phyloP scores from a whole-genome alignment of 768 basidiomycete species.

The Mycena kentingensis region DNA sequence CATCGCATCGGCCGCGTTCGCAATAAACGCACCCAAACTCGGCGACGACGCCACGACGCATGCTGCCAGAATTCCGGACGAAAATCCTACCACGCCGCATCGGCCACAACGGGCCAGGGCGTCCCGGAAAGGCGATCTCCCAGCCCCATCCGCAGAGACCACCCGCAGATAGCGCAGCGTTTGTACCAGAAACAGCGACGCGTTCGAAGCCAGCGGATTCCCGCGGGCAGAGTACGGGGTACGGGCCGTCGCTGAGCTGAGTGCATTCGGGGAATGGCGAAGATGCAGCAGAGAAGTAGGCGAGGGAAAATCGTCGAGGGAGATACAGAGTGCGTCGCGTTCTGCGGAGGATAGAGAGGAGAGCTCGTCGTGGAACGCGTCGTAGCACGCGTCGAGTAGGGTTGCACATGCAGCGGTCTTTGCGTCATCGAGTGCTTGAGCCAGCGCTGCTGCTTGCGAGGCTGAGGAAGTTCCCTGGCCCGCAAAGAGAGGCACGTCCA shows the following conservation, averaged over 20 bases:
- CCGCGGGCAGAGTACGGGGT: slow-evolving; percentile 43
- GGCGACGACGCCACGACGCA: slow-evolving; percentile 43
- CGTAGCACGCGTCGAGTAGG: slow-evolving; percentile 52
- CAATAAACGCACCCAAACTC: slow-evolving; percentile 36
- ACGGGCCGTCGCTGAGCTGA: slow-evolving; percentile 31
- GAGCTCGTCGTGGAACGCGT: slow-evolving; percentile 53
- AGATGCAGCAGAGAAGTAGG: slow-evolving; percentile 41
- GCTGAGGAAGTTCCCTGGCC: slow-evolving; percentile 52
- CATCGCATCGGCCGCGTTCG: slow-evolving; percentile 38
- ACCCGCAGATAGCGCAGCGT: slow-evolving; percentile 53
- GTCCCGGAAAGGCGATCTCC: slow-evolving; percentile 28
- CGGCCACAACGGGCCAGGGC: slow-evolving; percentile 24
- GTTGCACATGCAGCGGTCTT: slow-evolving; percentile 42
- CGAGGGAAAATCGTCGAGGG: slow-evolving; percentile 45
- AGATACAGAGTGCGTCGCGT: slow-evolving; percentile 39
- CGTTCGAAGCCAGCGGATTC: slow-evolving; percentile 42
- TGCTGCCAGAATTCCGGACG: slow-evolving; percentile 47
- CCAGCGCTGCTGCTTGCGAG: slow-evolving; percentile 28
- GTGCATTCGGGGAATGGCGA: too few relatives aligned
- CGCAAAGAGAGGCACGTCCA: slow-evolving; percentile 53
- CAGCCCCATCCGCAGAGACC: slow-evolving; percentile 27
- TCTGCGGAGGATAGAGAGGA: slow-evolving; percentile 43
- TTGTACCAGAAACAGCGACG: slow-evolving; percentile 54
- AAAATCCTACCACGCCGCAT: slow-evolving; percentile 48
- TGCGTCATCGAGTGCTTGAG: slow-evolving; percentile 45